phyloP scores from a whole-genome alignment of 1,284 basidiomycete species.

The Flammula alnicola region DNA sequence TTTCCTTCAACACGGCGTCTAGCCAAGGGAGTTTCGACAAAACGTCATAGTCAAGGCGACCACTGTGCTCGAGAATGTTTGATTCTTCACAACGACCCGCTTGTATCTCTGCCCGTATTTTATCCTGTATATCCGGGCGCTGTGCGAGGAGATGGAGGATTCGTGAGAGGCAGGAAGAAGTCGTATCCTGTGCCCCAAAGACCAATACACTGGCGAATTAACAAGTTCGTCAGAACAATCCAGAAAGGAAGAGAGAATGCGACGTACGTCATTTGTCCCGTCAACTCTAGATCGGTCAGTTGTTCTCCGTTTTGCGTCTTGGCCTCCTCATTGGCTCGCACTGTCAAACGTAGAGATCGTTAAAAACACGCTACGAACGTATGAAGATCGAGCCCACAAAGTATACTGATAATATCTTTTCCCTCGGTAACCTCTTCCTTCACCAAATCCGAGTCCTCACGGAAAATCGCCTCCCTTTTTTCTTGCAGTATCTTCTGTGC shows the following conservation, averaged over 20 bases:
- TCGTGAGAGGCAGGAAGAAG: conserved; percentile 43
- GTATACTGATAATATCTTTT: conserved; percentile 54
- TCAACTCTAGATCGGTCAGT: conserved; percentile 45
- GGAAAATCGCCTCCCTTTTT: conserved; percentile 36
- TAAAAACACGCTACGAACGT: too few species aligned
- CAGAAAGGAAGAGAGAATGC: neutral
- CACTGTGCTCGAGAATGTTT: conserved; percentile 21
- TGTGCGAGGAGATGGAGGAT: conserved; percentile 38
- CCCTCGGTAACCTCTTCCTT: conserved; percentile 23
- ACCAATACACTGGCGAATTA: conserved; percentile 40
- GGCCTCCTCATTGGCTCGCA: conserved; percentile 43
- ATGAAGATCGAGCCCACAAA: conserved; percentile 36
- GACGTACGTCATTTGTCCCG: conserved; percentile 52
- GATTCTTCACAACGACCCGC: conserved; percentile 24
- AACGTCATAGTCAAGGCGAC: conserved; percentile 40
- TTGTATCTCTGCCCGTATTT: conserved; percentile 39
- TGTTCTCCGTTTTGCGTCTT: conserved; percentile 30
- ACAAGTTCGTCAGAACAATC: neutral
- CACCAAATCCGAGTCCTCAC: conserved; percentile 17
- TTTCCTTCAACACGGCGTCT: conserved; percentile 52
- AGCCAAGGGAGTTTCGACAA: conserved; percentile 44
- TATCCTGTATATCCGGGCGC: conserved; percentile 36
- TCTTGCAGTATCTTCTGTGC: conserved; percentile 44
- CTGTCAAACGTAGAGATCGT: too few species aligned
- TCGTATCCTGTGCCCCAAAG: conserved; percentile 51